Evolutionary conservation across 306 rosid species (phyloP).

Genomic region (Sicyos edulis): DNA sequence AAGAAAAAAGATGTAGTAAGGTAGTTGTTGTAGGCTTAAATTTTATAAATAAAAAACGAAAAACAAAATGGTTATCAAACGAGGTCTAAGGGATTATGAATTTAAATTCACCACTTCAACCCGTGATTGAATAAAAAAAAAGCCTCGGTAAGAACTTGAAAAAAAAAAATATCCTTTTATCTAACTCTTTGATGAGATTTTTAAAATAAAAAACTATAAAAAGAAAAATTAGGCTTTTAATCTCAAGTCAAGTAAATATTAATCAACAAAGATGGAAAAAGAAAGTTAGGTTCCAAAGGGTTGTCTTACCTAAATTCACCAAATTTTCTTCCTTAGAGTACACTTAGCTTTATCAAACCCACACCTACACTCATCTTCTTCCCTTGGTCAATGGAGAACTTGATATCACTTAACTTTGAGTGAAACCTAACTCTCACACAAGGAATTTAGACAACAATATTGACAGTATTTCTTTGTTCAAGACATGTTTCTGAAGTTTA

Average conservation of each 20-base stretch:
- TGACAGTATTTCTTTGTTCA: conserved; percentile 6
- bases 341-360: conserved; percentile 15
- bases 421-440: conserved; percentile 1
- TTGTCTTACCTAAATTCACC: conserved; percentile 19
- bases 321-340: not conserved
- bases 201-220: not conserved
- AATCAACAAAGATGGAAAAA: conserved; percentile 1
- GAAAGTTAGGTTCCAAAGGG: not conserved
- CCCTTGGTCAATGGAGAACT: conserved; percentile 13
- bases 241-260: not conserved
- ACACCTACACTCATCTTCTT: conserved; percentile 15
- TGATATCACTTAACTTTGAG: conserved; percentile 5
- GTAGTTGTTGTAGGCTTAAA: too few relatives aligned
- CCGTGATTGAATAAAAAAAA: too few relatives aligned
- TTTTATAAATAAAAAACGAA: too few relatives aligned
- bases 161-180: not conserved
- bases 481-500: conserved; percentile 15
- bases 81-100: too few relatives aligned
- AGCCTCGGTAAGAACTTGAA: not conserved
- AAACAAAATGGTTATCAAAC: too few relatives aligned
- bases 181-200: not conserved
- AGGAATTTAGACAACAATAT: conserved; percentile 8
- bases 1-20: too few relatives aligned
- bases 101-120: too few relatives aligned
- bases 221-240: not conserved